Base-by-base conservation (phyloP, 1,139 yeast genomes). In the Nematodospora anomalae region DNA sequence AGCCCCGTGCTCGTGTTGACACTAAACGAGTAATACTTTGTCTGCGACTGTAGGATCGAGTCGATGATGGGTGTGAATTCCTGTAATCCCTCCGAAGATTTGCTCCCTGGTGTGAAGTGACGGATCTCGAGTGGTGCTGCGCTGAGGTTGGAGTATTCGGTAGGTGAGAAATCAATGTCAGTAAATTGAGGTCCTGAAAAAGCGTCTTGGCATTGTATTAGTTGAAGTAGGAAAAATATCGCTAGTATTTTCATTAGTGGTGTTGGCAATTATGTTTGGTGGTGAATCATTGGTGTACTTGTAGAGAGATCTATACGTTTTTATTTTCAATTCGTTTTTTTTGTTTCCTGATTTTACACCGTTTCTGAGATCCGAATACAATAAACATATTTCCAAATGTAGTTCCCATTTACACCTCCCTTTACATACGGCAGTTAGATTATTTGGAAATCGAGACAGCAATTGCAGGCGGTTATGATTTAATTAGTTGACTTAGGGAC, bases 11-110 rank as follows among this genome's bases (percentile, higher is more conserved):
- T 55, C 1, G 74, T 64, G 43, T 74, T 71, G 35, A 76, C 75
- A 33, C 52, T 55, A 47, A 74, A 76, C 10, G 72, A 63, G 45
- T 65, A 76, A 38, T 58, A 60, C 41, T 73, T 75, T 3, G 64
- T 59, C 26, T 67, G 61, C 26, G 72, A 60, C 43, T 65, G 70
- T 4, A 47, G 43, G 7, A 75, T 71, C 10, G 59, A 48, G 40
- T 66, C 67, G 16, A 51, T 44, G 14, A 74, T 61, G 1, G 80
- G 79, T 2, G 62, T 59, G 54, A 72, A 74, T 40, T 74, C 79
- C 27, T 57, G 57, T 36, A 72, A 53, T 2, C 65, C 70, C 36
- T 57, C 55, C 4, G 41, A 39, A 4, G 37, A 33, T 11, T 36
- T 25, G 12, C 28, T 26, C 12, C 38, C 14, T 12, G 30, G 26